These are phyloP conservation scores for Mastigamoeba balamuthi DNA, from an alignment of 78 protist species.

Conservation along the genomic window DNA sequence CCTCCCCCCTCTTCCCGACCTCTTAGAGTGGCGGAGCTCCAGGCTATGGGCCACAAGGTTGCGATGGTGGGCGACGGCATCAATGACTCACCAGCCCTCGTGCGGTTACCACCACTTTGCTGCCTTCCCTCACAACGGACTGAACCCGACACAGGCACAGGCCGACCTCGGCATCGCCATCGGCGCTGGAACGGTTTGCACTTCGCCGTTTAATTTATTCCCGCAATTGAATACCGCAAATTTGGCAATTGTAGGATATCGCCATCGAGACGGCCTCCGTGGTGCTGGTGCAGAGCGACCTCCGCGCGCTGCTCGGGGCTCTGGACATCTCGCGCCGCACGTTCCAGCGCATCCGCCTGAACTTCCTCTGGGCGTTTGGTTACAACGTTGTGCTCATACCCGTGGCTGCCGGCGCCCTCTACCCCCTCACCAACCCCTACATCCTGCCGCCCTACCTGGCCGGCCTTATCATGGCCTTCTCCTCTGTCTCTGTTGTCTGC, in stretches of 20 bases:
- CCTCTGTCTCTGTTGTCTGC: conserved; percentile 74
- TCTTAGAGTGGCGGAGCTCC: conserved; percentile 45
- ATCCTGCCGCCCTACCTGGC: conserved; percentile 34
- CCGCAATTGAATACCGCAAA: background rate
- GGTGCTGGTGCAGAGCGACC: conserved; percentile 53
- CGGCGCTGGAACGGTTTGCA: conserved; percentile 68
- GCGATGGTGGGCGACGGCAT: conserved; percentile 91
- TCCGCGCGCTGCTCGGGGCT: conserved; percentile 65
- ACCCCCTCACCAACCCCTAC: conserved; percentile 18
- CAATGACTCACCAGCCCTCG: conserved; percentile 76
- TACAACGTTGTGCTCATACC: conserved; percentile 73
- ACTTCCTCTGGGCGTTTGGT: conserved; percentile 81
- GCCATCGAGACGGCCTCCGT: conserved; percentile 85
- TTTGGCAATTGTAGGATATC: conserved; percentile 30
- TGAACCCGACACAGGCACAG: too few species aligned
- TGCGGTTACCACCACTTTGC: too few species aligned
- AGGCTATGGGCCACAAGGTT: conserved; percentile 41
- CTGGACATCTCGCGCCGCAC: conserved; percentile 60
- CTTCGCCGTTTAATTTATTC: background rate
- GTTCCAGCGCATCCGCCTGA: conserved; percentile 63
- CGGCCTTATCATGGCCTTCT: conserved; percentile 82
- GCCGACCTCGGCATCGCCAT: conserved; percentile 84
- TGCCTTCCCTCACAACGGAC: too few species aligned
- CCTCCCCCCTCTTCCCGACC: too few species aligned
- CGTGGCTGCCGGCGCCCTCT: conserved; percentile 52